A percentile compares a stretch with the other conserved stretches of the same genome.
phyloP scores from a whole-genome alignment of 495 filamentous ascomycete genomes.

The Penicillium pancosmium region DNA sequence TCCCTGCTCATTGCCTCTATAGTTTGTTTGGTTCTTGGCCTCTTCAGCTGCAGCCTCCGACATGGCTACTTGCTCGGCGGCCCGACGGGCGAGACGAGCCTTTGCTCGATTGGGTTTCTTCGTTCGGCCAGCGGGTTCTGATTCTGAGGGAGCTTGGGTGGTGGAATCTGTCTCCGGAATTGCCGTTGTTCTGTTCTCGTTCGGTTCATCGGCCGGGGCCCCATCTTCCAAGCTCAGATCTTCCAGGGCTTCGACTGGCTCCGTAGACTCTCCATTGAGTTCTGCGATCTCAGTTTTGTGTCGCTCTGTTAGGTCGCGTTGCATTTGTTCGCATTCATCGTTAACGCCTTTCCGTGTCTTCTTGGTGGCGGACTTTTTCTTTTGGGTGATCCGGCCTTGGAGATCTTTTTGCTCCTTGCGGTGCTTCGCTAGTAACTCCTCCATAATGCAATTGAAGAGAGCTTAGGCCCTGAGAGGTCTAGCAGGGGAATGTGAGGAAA shows the following conservation, averaged over 20 bases:
- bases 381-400: conserved; percentile 80
- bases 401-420: conserved; percentile 88
- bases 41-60: conserved; percentile 70
- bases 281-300: conserved; percentile 68
- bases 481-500: background rate
- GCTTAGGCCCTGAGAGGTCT: background rate
- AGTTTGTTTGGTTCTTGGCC: conserved; percentile 72
- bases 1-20: conserved; percentile 68
- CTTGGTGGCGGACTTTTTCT: conserved; percentile 94
- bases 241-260: conserved; percentile 30
- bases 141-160: conserved; percentile 9
- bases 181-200: conserved; percentile 11
- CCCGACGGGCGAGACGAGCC: conserved; percentile 83
- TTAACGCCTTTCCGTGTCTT: conserved; percentile 91
- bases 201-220: conserved; percentile 22
- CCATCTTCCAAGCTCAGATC: conserved; percentile 34
- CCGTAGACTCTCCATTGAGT: conserved; percentile 49
- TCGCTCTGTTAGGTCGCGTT: conserved; percentile 64
- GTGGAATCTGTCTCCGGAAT: conserved; percentile 14
- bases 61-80: conserved; percentile 76
- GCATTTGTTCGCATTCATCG: conserved; percentile 77
- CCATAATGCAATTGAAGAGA: conserved; percentile 49
- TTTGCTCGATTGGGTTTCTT: conserved; percentile 92
- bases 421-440: conserved; percentile 77
- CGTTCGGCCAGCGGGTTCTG: conserved; percentile 18